Evolutionary conservation across 331 rosid species (phyloP), one percentile per base, ranked within the genome.

Genomic region (Malus hybrid): DNA sequence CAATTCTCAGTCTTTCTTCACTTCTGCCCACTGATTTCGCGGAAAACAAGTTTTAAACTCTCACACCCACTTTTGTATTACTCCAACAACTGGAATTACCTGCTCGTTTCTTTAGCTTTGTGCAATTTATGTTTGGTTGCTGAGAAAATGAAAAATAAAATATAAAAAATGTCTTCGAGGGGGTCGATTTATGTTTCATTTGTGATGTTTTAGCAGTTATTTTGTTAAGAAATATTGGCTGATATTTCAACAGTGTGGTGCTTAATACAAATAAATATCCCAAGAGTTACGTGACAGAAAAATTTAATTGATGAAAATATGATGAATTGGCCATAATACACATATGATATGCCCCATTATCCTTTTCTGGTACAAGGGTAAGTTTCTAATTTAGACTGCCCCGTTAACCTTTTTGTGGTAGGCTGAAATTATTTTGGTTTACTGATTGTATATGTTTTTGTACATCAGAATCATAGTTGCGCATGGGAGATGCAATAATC

Each of bases 21-120:
- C 46, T 2, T 10, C 46, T 65, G 27, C 78, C 42, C 10, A 54
- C 12, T 52, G 72, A 42, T 66, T 79, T 9, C 63, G 46, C 4
- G 15, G 50, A 24, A 20, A 55, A 54, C 46, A 36, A 12, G 68
- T 64, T 52, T 71, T 29, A 48, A 39, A 65, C 70, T 70, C 71
- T 20, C 31, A n/a, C 28, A 28, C 78, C 77, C 82, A 32, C 29
- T 39, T 56, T 34, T 52, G 10, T 73, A 22, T 67, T 80, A 7
- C 81, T 73, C 64, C 10, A 31, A 16, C 6, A 14, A 52, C 24
- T 57, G 15, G 24, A 59, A 16, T 27, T 33, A 34, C 31, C 67
- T 71, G n/a, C 55, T 75, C 16, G 16, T 48, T 61, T 69, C 63
- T 16, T 10, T 15, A 8, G 54, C 19, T 54, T 13, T 57, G 8